Conservation (phyloP, 225 moss, liverwort and hornwort species). For the Pseudoscleropodium purum region DNA sequence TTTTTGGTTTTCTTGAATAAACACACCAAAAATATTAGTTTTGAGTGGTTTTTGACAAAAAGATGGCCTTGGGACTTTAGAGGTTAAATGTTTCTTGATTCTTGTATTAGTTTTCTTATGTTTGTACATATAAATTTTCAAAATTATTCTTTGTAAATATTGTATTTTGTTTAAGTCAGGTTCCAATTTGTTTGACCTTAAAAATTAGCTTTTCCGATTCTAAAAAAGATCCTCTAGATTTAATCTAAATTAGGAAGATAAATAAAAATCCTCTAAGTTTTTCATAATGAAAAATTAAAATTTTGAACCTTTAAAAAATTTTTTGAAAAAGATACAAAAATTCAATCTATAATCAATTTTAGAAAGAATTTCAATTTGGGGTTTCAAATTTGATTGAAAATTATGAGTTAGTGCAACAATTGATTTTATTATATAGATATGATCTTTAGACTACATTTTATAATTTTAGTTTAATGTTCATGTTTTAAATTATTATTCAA, state of each 20-base stretch:
- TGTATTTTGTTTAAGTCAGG: neutral
- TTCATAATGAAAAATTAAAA: neutral
- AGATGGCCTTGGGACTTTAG: no score
- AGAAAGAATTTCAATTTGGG: neutral
- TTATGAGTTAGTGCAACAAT: neutral
- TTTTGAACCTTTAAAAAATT: neutral
- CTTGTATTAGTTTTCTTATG: neutral
- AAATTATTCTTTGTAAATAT: neutral
- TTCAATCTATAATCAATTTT: neutral
- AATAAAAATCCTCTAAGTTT: rapidly evolving
- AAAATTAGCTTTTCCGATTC: rapidly evolving
- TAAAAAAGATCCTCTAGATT: neutral
- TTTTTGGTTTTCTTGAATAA: no score
- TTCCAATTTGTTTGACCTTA: neutral
- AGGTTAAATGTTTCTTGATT: no score
- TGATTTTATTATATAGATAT: neutral
- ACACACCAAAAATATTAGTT: no score
- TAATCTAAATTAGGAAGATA: rapidly evolving
- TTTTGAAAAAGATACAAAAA: neutral
- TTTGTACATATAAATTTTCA: neutral
- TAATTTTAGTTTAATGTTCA: neutral
- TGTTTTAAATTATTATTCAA: neutral
- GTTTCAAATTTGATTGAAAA: neutral
- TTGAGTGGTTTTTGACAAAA: no score
- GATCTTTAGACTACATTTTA: neutral